Evolutionary conservation across 805 yeast species (phyloP), one percentile per base, ranked within the genome.

Genomic region (Zygotorulaspora danielsina): DNA sequence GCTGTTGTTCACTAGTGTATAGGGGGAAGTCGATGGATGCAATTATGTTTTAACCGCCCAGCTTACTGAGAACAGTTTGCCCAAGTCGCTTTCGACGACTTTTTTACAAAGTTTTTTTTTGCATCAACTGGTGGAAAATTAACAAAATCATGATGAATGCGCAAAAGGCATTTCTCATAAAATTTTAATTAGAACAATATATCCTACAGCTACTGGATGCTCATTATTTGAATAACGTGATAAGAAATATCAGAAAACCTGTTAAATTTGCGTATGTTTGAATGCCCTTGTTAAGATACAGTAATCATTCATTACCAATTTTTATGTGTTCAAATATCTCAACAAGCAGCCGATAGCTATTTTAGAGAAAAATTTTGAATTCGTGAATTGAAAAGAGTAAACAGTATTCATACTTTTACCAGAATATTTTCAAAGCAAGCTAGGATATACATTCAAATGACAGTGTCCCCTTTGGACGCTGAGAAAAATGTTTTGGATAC

Each of bases 401-500:
- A 17, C 10, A 19, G 13, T 30, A 30, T 16, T 8, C 9, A 21
- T 8, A 21, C 24, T 10, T 21, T 21, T 8, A 12, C 27, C 27
- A 27, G 17, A 27, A 27, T n/a, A 8, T 27, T 27, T 5, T 27
- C 17, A 15, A 27, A 27, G 27, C 31, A 27, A 27, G 17, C 31
- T 12, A 27, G 24, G 24, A 27, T 19, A 30, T 30, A 26, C 20
- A 35, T 12, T 38, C 37, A 39, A 41, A 44, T 44, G 47, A 39
- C 41, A 20, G 41, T 27, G 11, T 37, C 42, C 41, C 44, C 42
- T 18, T 34, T 45, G 16, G 41, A 41, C 28, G 42, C 44, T 27
- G 51, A 46, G 27, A 49, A 45, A 29, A 37, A 41, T 39, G 45
- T 53, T 32, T 37, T 41, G 41, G 49, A 50, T 36, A 38, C 43